Base-by-base conservation (phyloP, 208 protist genomes). In the Trypanosoma avium region DNA sequence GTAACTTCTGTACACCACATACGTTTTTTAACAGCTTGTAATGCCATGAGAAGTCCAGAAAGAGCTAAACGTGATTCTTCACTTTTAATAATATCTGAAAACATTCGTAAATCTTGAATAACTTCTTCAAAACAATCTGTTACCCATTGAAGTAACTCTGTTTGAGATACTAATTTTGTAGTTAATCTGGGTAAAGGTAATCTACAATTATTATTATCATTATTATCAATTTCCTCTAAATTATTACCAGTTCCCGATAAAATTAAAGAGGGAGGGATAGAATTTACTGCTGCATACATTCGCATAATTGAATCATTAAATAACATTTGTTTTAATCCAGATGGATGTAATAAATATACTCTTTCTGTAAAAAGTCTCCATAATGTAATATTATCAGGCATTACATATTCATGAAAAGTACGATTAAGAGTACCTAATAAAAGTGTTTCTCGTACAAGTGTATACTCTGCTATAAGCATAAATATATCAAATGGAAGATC, bases 1-100 rank as follows among this genome's bases (percentile, higher is more conserved):
- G 29, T 62, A 0, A 73, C 58, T 59, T 73, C 67, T 7, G 67
- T 73, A 43, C 30, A 64, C 67, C 67, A 73, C 67, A 73, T 73
- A 33, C 67, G 67, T 35, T 65, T 67, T 45, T 73, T 73, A 2
- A 73, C 67, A 10, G 53, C 32, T 27, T 73, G 67, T 24, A 73
- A 35, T 8, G 60, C 67, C 42, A 73, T n/a, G 1, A 73, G 33
- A 43, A 73, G 67, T 33, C 67, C 67, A 27, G 52, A 56, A 45
- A 73, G 38, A 1, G 67, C 67, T 48, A 67, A 53, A 19, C 67
- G 67, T 57, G 58, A 22, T 13, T 73, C 53, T 38, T 15, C 27
- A 24, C 42, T 29, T 13, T 67, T 46, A 30, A 73, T 49, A 26
- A 73, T 61, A 43, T 67, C 67, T 19, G 57, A 35, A 43, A 73